These are phyloP conservation scores for Lentinus brumalis DNA, from an alignment of 768 basidiomycete species.

Conservation along the genomic window DNA sequence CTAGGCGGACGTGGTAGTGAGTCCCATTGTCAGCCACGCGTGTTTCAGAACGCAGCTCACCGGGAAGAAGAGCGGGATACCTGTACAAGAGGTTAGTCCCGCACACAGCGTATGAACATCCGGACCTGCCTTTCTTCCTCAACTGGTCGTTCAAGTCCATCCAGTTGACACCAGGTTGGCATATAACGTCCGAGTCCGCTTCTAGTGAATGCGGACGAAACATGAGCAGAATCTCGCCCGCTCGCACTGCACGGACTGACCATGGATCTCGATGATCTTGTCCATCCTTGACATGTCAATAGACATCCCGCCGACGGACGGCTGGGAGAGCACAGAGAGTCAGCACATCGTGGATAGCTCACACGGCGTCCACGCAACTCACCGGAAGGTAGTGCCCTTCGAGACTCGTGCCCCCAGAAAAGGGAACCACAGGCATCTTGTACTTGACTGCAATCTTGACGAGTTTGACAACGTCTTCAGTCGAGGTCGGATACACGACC, in stretches of 20 bases:
- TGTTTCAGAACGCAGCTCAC: constrained; percentile 38
- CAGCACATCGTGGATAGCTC: too few species aligned
- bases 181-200: constrained; percentile 71
- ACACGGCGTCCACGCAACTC: background rate
- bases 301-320: constrained; percentile 64
- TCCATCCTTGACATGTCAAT: constrained; percentile 82
- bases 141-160: constrained; percentile 71
- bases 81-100: constrained; percentile 34
- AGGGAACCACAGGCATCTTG: constrained; percentile 76
- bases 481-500: constrained; percentile 64
- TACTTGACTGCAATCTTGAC: constrained; percentile 76
- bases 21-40: background rate
- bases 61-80: constrained; percentile 83
- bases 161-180: constrained; percentile 75
- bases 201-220: constrained; percentile 70
- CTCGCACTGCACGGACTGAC: constrained; percentile 36
- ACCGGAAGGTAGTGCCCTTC: constrained; percentile 78
- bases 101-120: background rate
- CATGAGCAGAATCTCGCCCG: constrained; percentile 58
- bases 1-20: constrained; percentile 34
- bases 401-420: constrained; percentile 79
- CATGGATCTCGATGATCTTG: constrained; percentile 72
- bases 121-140: constrained; percentile 52
- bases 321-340: background rate
- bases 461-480: constrained; percentile 80